Evolutionary conservation across 2,329 filamentous ascomycete species (phyloP).

Genomic region (Aspergillus hiratsukae): DNA sequence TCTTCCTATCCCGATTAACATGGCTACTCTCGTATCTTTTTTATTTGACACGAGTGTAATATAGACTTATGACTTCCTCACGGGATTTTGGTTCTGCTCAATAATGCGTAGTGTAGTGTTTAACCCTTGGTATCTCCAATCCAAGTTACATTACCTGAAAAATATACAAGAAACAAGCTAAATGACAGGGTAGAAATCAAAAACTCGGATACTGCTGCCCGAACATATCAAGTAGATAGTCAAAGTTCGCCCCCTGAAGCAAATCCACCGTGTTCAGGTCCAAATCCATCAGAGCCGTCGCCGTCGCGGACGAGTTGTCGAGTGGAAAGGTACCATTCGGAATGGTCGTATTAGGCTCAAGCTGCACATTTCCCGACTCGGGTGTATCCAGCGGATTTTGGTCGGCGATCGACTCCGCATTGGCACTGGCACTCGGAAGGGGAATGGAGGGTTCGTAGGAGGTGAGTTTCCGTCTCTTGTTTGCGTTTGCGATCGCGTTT

Average conservation of each 20-base stretch:
- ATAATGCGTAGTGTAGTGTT: background rate
- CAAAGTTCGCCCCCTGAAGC: constrained; percentile 28
- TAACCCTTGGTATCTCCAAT: background rate
- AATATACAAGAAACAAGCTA: background rate
- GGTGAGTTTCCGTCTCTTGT: background rate
- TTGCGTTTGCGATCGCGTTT: background rate
- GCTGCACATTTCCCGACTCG: background rate
- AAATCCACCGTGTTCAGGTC: constrained; percentile 32
- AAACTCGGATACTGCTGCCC: constrained; percentile 30
- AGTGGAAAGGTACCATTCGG: background rate
- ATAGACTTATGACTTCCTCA: constrained; percentile 29
- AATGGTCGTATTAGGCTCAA: background rate
- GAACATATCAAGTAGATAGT: constrained; percentile 29
- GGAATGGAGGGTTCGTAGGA: background rate
- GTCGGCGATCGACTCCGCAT: background rate
- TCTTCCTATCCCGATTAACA: constrained; percentile 14
- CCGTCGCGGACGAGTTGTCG: no score
- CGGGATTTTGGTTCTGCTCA: constrained; percentile 6
- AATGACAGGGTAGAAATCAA: constrained; percentile 1
- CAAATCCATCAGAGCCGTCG: constrained; percentile 10
- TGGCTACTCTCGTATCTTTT: constrained; percentile 14
- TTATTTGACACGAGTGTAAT: constrained; percentile 24
- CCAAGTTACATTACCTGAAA: background rate
- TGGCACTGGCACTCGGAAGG: background rate
- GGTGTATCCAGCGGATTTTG: background rate